These are phyloP conservation scores for Rhizophagus prolifer DNA, from an alignment of 192 early-diverging fungal species.

Conservation along the genomic window DNA sequence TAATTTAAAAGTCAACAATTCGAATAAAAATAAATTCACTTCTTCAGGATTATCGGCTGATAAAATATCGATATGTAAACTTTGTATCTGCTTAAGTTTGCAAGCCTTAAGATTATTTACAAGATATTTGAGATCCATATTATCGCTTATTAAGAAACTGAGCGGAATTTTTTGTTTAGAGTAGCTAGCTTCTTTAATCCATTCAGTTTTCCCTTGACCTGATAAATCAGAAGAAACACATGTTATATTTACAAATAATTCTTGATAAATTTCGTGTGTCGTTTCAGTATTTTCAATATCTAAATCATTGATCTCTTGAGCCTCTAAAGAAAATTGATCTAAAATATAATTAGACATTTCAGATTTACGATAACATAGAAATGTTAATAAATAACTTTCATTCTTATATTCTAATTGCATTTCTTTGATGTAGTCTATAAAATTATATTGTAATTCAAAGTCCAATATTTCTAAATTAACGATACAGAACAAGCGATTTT, in stretches of 20 bases:
- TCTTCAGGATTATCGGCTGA: not conserved
- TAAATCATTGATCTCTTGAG: not conserved
- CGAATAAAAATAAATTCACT: not conserved
- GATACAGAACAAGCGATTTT: too few species aligned
- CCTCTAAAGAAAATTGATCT: too few species aligned
- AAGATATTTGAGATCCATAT: not conserved
- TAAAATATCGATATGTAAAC: not conserved
- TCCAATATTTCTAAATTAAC: too few species aligned
- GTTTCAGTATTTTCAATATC: too few species aligned
- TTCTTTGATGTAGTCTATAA: too few species aligned
- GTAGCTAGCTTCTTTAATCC: slow-evolving; percentile 7
- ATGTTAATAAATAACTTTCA: not conserved
- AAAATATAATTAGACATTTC: too few species aligned
- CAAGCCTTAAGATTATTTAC: slow-evolving; percentile 7
- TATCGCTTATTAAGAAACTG: slow-evolving; percentile 22
- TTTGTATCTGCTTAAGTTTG: not conserved
- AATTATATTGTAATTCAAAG: too few species aligned
- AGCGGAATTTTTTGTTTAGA: not conserved
- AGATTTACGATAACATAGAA: too few species aligned
- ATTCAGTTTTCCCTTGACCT: slow-evolving; percentile 27
- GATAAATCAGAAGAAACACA: slow-evolving; percentile 27
- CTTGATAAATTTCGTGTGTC: not conserved
- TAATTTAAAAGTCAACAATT: slow-evolving; percentile 19
- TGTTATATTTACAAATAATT: slow-evolving; percentile 11
- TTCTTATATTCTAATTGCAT: not conserved